Evolutionary conservation across 1,284 basidiomycete species (phyloP).

Genomic region (Cryptococcus floricola): DNA sequence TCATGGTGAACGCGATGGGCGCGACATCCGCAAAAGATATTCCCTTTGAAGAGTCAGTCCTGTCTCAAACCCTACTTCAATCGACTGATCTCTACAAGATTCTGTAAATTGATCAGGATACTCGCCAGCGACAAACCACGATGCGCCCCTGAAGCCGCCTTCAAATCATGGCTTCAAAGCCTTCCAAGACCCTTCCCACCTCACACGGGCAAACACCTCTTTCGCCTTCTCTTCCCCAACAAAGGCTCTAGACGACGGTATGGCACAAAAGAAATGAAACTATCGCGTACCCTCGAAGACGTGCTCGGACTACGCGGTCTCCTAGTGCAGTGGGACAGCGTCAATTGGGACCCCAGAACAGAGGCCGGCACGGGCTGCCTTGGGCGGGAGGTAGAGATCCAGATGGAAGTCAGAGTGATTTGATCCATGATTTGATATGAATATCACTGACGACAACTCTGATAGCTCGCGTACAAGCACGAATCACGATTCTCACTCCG

Average conservation of each 20-base stretch:
- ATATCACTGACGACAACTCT: no score
- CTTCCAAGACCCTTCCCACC: conserved; percentile 24
- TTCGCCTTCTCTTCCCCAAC: conserved; percentile 76
- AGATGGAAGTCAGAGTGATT: conserved; percentile 47
- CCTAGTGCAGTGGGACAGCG: conserved; percentile 53
- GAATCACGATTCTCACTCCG: conserved; percentile 30
- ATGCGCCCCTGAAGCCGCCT: conserved; percentile 24
- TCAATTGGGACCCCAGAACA: conserved; percentile 16
- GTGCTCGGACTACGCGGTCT: conserved; percentile 54
- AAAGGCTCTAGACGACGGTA: conserved; percentile 68
- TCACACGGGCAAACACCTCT: conserved; percentile 50
- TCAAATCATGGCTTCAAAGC: conserved; percentile 38
- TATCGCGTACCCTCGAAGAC: conserved; percentile 58
- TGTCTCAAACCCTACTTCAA: no score
- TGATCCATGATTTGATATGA: conserved; percentile 3
- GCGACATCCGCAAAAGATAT: no score
- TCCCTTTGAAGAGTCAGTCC: no score
- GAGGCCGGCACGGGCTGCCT: conserved; percentile 60
- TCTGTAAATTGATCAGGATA: no score
- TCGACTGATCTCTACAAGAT: no score
- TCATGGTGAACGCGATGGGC: no score
- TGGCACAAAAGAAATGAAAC: conserved; percentile 64
- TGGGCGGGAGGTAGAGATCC: conserved; percentile 59
- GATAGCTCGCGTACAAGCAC: neutral
- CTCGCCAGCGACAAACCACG: neutral